These are phyloP conservation scores for Neodidymelliopsis sp. DNA, from an alignment of 2,329 filamentous ascomycete species.

Conservation along the genomic window DNA sequence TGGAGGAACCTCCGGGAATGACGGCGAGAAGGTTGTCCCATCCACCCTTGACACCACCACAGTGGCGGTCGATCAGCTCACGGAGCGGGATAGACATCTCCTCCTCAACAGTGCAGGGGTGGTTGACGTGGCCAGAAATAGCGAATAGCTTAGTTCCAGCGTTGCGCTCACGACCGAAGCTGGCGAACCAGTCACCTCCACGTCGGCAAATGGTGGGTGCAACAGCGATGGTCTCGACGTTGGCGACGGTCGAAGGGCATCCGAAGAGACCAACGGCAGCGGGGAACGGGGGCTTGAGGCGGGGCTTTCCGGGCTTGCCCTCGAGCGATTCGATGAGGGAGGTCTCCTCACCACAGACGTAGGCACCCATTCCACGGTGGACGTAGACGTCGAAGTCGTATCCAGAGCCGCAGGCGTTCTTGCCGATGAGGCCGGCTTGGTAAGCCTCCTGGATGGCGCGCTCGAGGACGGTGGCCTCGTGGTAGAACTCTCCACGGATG, in stretches of 20 bases:
- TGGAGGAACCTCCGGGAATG: conserved; percentile 96
- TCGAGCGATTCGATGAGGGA: conserved; percentile 97
- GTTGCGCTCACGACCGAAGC: conserved; percentile 95
- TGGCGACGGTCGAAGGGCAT: conserved; percentile 96
- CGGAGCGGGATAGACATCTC: conserved; percentile 98
- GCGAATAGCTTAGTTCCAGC: conserved; percentile 97
- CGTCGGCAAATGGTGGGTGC: conserved; percentile 94
- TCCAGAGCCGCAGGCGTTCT: conserved; percentile 95
- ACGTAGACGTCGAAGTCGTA: conserved; percentile 98
- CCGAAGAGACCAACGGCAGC: conserved; percentile 97
- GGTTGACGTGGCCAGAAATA: conserved; percentile 98
- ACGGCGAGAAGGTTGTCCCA: conserved; percentile 98
- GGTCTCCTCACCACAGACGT: conserved; percentile 98
- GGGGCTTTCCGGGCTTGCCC: conserved; percentile 97
- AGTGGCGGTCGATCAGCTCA: conserved; percentile 98
- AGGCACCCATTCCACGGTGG: conserved; percentile 95
- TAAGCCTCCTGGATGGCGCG: conserved; percentile 98
- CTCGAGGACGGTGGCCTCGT: conserved; percentile 93
- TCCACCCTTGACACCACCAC: conserved; percentile 91
- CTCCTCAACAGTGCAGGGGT: conserved; percentile 96
- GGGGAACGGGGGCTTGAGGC: conserved; percentile 97
- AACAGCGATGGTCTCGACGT: conserved; percentile 96
- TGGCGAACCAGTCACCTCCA: conserved; percentile 90
- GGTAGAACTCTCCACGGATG: conserved; percentile 97
- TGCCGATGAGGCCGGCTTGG: conserved; percentile 90